Evolutionary conservation across 192 early-diverging fungal genomes (phyloP), one percentile per base, ranked within the genome.

Genomic region (Backusella parvicylindrica): DNA sequence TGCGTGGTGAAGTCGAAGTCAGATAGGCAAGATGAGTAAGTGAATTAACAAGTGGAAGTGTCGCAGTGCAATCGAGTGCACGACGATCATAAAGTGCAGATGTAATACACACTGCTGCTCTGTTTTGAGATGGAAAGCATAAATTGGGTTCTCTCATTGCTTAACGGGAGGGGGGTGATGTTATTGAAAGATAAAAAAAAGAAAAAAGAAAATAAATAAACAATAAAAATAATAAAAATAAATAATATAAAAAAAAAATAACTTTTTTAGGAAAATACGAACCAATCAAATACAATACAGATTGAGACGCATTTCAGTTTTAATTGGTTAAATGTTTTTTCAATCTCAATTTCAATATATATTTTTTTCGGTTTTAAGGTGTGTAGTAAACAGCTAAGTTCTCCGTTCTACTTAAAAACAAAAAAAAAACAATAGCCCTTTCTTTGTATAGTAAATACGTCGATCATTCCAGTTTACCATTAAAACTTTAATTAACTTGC

Each of bases 31-130:
- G 89, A 83, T 97, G 92, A 53, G 91, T 92, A 9, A 98, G 89
- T 33, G 95, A 95, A 75, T 93, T 94, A 77, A 93, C 91, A 70
- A 98, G 89, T 35, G 95, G 90, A 75, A 94, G 84, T 71, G 89
- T 90, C 78, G 94, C 95, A 11, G 95, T 94, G 79, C 92, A 93
- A 75, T 94, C 91, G 15, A 98, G 88, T 28, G 95, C 97, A 73
- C 95, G 91, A 75, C 96, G 90, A 85, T 98, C 97, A 82, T 96
- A 98, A 72, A 92, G 89, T 23, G 91, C 88, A 28, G 89, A 88
- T n/a, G 91, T 92, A 70, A 94, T 93, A 68, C 91, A 92, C 35
- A 94, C 89, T 36, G 88, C 89, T 28, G 93, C 93, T 84, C 91
- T 91, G 84, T 92, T 94, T 74, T 87, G 88, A 33, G 86, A 79